Evolutionary conservation across 176 grass and related monocot genomes (phyloP), one percentile per base, ranked within the genome.

Genomic region (Poa annua): DNA sequence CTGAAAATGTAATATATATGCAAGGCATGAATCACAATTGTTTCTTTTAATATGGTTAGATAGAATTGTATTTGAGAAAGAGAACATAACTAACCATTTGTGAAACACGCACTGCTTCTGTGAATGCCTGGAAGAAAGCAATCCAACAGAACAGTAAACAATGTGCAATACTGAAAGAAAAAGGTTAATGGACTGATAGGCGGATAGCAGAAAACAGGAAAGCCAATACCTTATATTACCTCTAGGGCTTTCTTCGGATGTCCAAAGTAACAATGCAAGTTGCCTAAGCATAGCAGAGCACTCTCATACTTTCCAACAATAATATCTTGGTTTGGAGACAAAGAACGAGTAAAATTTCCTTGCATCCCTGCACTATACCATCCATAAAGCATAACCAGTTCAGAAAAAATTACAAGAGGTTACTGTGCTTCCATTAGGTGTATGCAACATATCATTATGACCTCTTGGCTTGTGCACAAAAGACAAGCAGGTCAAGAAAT

Each of bases 201-300:
- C 3, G 53, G 41, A 39, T 25, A 60, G 36, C 17, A 79, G 5
- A 70, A 73, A 53, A 80, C 53, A 83, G 81, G 20, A 16, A 45
- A 90, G 50, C 22, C 21, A 66, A 78, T 16, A 38, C 19, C 26
- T 69, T 71, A 80, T 39, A 80, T 79, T 93, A 98, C 96, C 91
- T 98, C 96, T 77, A 98, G 76, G 35, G 92, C 96, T 86, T 92
- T 95, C 83, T 98, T 94, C 47, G 90, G 90, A 84, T 98, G 96
- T 55, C 92, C 96, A 95, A 95, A 98, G 76, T 92, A 86, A 86
- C 86, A 88, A 69, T 98, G 96, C 88, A 98, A 87, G 79, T 88
- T 95, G 33, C 96, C 92, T 91, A 95, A 87, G 82, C 90, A 95
- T 48, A 98, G 87, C 52, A 98, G 81, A 88, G 96, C 96, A 17